Conservation (phyloP, 805 yeast species). For the Torulaspora delbrueckii region DNA sequence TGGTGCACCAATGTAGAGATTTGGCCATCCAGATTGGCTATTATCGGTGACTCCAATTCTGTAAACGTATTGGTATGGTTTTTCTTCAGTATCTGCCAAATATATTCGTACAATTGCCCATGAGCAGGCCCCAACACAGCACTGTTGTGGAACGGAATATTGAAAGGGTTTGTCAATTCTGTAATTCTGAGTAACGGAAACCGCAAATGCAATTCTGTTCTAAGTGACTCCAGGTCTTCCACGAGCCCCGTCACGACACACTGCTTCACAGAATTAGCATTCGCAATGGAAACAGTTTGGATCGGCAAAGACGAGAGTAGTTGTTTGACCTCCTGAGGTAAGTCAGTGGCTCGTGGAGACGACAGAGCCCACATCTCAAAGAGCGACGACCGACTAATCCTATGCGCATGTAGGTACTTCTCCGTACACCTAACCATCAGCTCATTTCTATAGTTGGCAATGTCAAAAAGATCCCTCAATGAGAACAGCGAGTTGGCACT, state of each 20-base stretch:
- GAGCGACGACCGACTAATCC: constrained; percentile 22
- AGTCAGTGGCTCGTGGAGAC: constrained; percentile 25
- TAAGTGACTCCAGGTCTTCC: constrained; percentile 26
- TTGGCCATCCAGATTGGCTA: constrained; percentile 32
- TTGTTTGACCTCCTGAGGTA: constrained; percentile 25
- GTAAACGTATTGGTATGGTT: constrained; percentile 26
- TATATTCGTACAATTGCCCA: constrained; percentile 34
- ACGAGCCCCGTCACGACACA: constrained; percentile 33
- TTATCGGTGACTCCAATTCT: constrained; percentile 27
- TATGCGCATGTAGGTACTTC: constrained; percentile 24
- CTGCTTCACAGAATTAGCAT: constrained; percentile 32
- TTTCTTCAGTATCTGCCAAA: constrained; percentile 31
- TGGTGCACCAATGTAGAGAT: constrained; percentile 25
- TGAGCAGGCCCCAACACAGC: constrained; percentile 30
- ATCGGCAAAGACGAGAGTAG: constrained; percentile 17
- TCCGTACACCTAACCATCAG: constrained; percentile 33
- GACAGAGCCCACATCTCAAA: constrained; percentile 35
- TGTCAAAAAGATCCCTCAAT: constrained; percentile 28
- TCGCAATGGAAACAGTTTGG: constrained; percentile 29
- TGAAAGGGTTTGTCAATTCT: constrained; percentile 30
- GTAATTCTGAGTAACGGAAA: constrained; percentile 27
- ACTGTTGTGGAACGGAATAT: constrained; percentile 35
- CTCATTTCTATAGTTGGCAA: constrained; percentile 33
- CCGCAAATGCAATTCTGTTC: constrained; percentile 21
- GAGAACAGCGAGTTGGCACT: constrained; percentile 27